phyloP scores from a whole-genome alignment of 2,329 filamentous ascomycete species.

The Colletotrichum karsti region DNA sequence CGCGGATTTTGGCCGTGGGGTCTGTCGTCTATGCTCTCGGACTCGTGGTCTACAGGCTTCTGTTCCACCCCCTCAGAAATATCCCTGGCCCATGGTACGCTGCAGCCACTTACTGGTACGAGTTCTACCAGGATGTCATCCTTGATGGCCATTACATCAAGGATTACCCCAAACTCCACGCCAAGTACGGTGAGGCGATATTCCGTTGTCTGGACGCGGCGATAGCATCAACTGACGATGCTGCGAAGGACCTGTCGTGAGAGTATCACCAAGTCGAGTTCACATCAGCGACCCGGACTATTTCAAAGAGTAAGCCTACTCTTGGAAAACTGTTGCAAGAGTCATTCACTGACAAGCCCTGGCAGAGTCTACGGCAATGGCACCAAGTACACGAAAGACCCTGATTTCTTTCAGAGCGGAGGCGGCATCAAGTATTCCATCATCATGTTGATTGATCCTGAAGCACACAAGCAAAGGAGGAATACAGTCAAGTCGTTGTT shows the following conservation, averaged over 20 bases:
- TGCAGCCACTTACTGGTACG: constrained; percentile 35
- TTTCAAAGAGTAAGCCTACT: constrained; percentile 3
- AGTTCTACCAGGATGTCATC: constrained; percentile 33
- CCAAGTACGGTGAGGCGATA: constrained; percentile 6
- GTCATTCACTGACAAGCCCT: not conserved
- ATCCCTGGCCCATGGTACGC: constrained; percentile 40
- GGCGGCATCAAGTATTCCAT: constrained; percentile 17
- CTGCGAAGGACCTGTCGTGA: not conserved
- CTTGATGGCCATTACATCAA: constrained; percentile 11
- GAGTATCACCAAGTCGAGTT: constrained; percentile 2
- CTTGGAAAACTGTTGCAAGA: not conserved
- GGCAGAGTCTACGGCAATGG: not conserved
- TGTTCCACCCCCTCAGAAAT: constrained; percentile 38
- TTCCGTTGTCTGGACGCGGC: not conserved
- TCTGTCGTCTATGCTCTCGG: not conserved
- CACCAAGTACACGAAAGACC: constrained; percentile 4
- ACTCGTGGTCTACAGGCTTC: constrained; percentile 34
- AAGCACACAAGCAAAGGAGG: not conserved
- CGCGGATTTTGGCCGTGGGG: not conserved
- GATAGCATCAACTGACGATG: not conserved
- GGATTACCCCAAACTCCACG: constrained; percentile 8
- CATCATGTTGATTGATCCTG: constrained; percentile 17
- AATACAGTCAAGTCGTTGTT: constrained; percentile 5
- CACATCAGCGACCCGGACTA: not conserved
- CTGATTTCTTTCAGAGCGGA: constrained; percentile 9